phyloP scores from a whole-genome alignment of 1,284 basidiomycete species.

The Limonomyces culmigenus region DNA sequence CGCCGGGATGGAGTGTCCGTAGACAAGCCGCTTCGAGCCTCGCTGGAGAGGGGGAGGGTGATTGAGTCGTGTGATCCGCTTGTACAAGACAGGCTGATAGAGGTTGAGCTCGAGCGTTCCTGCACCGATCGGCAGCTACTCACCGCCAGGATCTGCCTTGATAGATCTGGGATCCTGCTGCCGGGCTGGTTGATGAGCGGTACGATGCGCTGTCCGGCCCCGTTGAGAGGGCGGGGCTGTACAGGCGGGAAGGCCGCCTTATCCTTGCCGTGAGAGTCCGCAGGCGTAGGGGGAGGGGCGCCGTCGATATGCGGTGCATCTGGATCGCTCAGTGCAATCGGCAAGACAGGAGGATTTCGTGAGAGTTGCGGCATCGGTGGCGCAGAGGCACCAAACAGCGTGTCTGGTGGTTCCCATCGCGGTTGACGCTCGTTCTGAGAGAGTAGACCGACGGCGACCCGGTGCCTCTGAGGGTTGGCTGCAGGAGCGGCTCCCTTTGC shows the following conservation, averaged over 20 bases:
- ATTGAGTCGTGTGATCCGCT: slow-evolving; percentile 40
- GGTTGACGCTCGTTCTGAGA: slow-evolving; percentile 33
- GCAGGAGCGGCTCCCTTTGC: slow-evolving; percentile 19
- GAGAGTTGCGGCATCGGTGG: slow-evolving; percentile 41
- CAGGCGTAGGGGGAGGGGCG: too few relatives aligned
- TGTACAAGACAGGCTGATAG: slow-evolving; percentile 34
- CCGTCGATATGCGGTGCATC: too few relatives aligned
- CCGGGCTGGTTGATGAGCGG: slow-evolving; percentile 33
- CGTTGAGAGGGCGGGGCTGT: slow-evolving; percentile 32
- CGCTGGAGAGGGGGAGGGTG: slow-evolving; percentile 45
- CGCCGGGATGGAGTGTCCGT: slow-evolving; percentile 42
- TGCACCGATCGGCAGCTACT: too few relatives aligned
- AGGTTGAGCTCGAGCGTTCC: too few relatives aligned
- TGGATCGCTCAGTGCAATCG: too few relatives aligned
- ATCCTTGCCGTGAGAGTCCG: too few relatives aligned
- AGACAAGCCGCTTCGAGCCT: slow-evolving; percentile 37
- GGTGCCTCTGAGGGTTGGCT: slow-evolving; percentile 42
- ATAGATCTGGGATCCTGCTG: slow-evolving; percentile 41
- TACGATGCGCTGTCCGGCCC: slow-evolving; percentile 29
- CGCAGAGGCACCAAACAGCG: slow-evolving; percentile 35
- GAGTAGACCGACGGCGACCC: slow-evolving; percentile 50
- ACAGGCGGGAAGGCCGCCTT: slow-evolving; percentile 34
- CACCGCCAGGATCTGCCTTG: slow-evolving; percentile 44
- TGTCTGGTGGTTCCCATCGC: slow-evolving; percentile 50
- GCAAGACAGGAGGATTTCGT: slow-evolving; percentile 36